phyloP scores from a whole-genome alignment of 495 filamentous ascomycete genomes.

The Lophiostoma macrostomum region DNA sequence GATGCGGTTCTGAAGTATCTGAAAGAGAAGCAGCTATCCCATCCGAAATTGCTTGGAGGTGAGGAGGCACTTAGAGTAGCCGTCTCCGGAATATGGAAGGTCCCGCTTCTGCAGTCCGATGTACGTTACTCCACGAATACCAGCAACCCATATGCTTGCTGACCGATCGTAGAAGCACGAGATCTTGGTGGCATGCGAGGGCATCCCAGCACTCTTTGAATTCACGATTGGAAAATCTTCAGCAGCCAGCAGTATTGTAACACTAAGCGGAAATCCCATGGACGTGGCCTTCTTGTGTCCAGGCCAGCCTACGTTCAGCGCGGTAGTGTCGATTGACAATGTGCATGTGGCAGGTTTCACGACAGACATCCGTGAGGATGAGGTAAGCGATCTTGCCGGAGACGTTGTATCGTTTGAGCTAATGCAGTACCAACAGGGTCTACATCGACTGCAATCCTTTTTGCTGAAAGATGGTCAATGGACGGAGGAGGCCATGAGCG shows the following conservation, averaged over 20 bases:
- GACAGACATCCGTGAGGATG: constrained; percentile 21
- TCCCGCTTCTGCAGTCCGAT: constrained; percentile 1
- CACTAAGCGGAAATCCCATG: constrained; percentile 34
- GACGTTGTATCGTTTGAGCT: neutral
- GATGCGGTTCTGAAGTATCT: constrained; percentile 36
- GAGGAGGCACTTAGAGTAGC: constrained; percentile 22
- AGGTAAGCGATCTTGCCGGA: constrained; percentile 8
- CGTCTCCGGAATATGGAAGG: constrained; percentile 34
- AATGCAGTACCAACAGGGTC: constrained; percentile 1
- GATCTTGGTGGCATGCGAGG: constrained; percentile 37
- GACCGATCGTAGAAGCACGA: constrained; percentile 14
- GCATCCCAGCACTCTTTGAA: constrained; percentile 34
- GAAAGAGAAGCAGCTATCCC: constrained; percentile 1
- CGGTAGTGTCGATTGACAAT: constrained; percentile 36
- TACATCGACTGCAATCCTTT: constrained; percentile 26
- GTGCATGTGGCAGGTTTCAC: constrained; percentile 35
- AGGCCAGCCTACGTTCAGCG: neutral
- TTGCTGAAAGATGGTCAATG: constrained; percentile 10
- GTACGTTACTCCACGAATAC: constrained; percentile 3
- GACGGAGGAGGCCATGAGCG: neutral
- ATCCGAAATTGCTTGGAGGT: neutral
- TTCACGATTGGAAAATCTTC: constrained; percentile 4
- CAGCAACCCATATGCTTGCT: neutral
- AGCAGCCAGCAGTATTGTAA: neutral
- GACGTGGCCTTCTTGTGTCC: constrained; percentile 28